Percentiles rank a stretch among this genome's conserved stretches.
Evolutionary conservation across 768 basidiomycete genomes (phyloP).

Genomic region (Mycena olivaceomarginata): DNA sequence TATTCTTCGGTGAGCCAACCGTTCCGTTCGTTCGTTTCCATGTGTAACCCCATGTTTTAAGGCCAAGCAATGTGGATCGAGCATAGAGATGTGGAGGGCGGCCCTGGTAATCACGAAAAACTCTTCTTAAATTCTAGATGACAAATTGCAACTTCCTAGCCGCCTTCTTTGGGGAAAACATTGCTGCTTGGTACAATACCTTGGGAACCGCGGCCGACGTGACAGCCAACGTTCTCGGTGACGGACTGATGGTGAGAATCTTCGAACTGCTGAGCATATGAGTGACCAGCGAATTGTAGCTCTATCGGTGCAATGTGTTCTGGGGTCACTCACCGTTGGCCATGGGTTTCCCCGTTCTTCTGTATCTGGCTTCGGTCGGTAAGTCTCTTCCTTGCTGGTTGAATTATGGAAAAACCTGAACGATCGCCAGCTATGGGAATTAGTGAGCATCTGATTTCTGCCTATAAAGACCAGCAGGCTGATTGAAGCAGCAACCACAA

Average conservation of each 20-base stretch:
- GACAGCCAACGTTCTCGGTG: slow-evolving; percentile 55
- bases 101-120: slow-evolving; percentile 29
- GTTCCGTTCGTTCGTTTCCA: too few species aligned
- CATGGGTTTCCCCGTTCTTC: slow-evolving; percentile 39
- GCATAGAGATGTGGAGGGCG: slow-evolving; percentile 51
- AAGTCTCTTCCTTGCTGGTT: neutral
- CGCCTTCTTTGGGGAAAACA: slow-evolving; percentile 51
- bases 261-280: too few species aligned
- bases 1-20: too few species aligned
- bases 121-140: too few species aligned
- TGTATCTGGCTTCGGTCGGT: slow-evolving; percentile 45
- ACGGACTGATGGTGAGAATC: slow-evolving; percentile 57
- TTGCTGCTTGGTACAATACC: slow-evolving; percentile 55
- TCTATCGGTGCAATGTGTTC: slow-evolving; percentile 56
- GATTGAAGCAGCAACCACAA: slow-evolving; percentile 40
- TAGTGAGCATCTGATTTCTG: neutral
- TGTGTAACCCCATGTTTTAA: too few species aligned
- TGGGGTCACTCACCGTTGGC: slow-evolving; percentile 45
- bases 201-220: slow-evolving; percentile 49
- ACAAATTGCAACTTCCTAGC: neutral
- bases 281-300: slow-evolving; percentile 35
- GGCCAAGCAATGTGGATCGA: slow-evolving; percentile 57
- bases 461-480: too few species aligned
- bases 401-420: neutral
- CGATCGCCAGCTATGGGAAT: slow-evolving; percentile 50